Evolutionary conservation across 768 basidiomycete genomes (phyloP), one percentile per base, ranked within the genome.

Genomic region (Calocybe gangraenosa): DNA sequence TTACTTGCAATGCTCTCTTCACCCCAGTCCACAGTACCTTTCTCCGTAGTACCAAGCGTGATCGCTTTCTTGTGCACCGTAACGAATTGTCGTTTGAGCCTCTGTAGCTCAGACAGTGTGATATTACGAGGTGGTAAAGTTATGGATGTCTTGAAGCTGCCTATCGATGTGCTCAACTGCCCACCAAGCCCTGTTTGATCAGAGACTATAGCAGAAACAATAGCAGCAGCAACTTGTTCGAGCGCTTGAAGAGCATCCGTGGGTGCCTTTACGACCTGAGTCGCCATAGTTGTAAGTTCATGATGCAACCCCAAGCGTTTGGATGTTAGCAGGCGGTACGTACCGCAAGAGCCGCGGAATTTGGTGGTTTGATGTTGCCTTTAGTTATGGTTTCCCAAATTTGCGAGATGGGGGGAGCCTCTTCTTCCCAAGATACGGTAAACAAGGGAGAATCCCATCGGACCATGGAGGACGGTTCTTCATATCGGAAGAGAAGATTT

Each of bases 401-500:
- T 13, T 78, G 76, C 7, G 81, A 72, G 11, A 71, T 73, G 3
- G 88, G 84, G 7, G 85, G 62, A 21, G 73, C 69, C 13, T 78
- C 70, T 48, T 92, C 91, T 21, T 78, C 74, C 78, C 84, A 91
- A 3, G 82, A 66, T 1, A 96, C 67, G 1, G 89, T 92, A 62
- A 96, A 89, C 33, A 98, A 75, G 0, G 96, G 95, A 0, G 95
- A 89, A 63, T 99, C 95, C 95, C 95, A 99, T 39, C 95, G 81
- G n/a, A 90, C 94, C 87, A 94, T 94, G 3, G 93, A 94, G 0
- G 91, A 93, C 0, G 96, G 96, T 57, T 98, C 96, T 67, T 99
- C 96, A 55, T 83, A 98, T 40, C 95, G 76, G 58, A 84, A 71
- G 28, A 98, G 64, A 2, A 99, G 78, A 61, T 92, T 93, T 37